Evolutionary conservation across 225 moss, liverwort and hornwort species (phyloP).

Genomic region (Antitrichia curtipendula): DNA sequence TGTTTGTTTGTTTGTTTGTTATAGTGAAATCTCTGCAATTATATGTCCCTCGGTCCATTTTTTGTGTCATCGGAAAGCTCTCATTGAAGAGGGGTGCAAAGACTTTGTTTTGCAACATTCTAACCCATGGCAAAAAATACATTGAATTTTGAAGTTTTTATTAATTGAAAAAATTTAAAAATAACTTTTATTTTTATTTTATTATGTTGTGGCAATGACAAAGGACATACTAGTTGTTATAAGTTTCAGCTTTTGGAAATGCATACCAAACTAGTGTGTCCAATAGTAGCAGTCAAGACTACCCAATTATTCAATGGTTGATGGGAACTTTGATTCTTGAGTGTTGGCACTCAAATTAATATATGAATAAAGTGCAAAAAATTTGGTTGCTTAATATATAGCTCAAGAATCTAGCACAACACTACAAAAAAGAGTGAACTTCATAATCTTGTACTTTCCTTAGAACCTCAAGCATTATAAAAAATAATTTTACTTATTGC

Average conservation of each 20-base stretch:
- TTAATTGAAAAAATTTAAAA: too few species aligned
- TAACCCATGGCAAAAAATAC: too few species aligned
- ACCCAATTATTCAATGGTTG: rapidly evolving
- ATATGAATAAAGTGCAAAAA: background rate
- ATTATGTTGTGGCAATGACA: too few species aligned
- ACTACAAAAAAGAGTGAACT: background rate
- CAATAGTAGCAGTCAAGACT: rapidly evolving
- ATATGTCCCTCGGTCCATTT: too few species aligned
- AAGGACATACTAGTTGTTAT: background rate
- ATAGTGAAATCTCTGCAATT: too few species aligned
- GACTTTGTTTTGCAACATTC: too few species aligned
- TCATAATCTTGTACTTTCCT: background rate
- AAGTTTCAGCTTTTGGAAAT: background rate
- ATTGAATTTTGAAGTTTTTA: too few species aligned
- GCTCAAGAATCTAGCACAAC: background rate
- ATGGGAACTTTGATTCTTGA: background rate
- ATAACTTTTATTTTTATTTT: too few species aligned
- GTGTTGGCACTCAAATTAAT: rapidly evolving
- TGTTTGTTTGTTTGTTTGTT: too few species aligned
- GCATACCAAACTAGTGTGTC: rapidly evolving
- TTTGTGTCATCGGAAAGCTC: too few species aligned
- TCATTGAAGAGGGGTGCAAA: too few species aligned
- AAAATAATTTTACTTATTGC: background rate
- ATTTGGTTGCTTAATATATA: background rate
- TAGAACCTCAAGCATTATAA: background rate